Percentiles rank a stretch among this genome's conserved stretches.
Evolutionary conservation across 257 asterid genomes (phyloP).

Genomic region (Forsythia viridissima): DNA sequence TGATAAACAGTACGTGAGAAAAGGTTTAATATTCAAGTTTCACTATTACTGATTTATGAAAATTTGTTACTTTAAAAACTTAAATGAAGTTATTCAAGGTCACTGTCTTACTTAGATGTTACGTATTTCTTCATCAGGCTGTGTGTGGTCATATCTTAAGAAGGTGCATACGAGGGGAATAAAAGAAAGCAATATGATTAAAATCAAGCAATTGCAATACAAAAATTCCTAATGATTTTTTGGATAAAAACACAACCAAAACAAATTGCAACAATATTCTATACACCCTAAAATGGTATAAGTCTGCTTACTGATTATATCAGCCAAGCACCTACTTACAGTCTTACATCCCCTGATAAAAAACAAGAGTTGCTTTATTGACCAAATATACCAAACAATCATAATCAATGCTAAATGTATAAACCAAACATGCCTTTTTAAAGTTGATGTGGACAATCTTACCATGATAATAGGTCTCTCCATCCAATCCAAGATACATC

Average conservation of each 20-base stretch:
- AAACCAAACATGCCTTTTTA: slow-evolving; percentile 1
- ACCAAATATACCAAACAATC: slow-evolving; percentile 25
- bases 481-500: background rate
- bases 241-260: slow-evolving; percentile 22
- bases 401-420: slow-evolving; percentile 13
- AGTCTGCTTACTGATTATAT: background rate
- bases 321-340: background rate
- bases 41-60: background rate
- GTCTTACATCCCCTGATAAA: background rate
- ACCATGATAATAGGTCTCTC: background rate
- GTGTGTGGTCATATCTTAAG: background rate
- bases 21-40: too few relatives aligned
- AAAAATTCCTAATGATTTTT: slow-evolving; percentile 11
- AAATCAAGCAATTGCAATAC: slow-evolving; percentile 15
- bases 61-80: too few relatives aligned
- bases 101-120: too few relatives aligned
- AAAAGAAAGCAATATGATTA: background rate
- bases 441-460: background rate
- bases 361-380: background rate
- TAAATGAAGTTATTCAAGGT: too few relatives aligned
- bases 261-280: slow-evolving; percentile 26
- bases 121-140: too few relatives aligned
- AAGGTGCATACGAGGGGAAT: background rate
- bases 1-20: background rate
- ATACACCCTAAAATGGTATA: slow-evolving; percentile 31